Conservation (phyloP, 345 rosid species). For the Eucalyptus sp. region DNA sequence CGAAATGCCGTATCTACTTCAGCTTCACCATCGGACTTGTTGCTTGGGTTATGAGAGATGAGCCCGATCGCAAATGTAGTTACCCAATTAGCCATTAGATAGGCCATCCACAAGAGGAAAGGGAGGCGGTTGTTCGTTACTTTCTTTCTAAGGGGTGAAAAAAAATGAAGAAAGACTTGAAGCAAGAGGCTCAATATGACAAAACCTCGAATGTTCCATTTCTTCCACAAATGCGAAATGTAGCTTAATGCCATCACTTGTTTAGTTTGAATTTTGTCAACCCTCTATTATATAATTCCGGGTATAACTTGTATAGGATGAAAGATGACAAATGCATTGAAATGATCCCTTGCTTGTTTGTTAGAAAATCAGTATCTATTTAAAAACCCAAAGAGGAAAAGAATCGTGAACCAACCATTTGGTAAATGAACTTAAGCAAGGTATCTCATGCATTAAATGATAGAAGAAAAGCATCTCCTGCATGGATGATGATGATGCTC, state of each 20-base stretch:
- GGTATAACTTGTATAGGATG: not conserved
- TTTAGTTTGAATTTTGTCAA: not conserved
- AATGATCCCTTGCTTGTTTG: not conserved
- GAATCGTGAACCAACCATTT: no score
- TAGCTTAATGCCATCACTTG: not conserved
- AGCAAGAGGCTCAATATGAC: not conserved
- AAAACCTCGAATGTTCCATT: not conserved
- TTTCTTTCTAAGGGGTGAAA: not conserved
- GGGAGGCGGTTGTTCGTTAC: not conserved
- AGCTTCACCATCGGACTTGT: rapidly evolving
- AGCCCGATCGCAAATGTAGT: not conserved
- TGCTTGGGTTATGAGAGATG: not conserved
- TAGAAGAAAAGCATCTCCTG: not conserved
- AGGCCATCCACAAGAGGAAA: not conserved
- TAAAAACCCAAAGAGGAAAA: no score
- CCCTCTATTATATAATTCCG: not conserved
- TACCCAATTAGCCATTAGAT: not conserved
- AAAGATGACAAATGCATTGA: not conserved
- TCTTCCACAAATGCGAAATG: not conserved
- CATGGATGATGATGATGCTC: not conserved
- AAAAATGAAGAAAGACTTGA: not conserved
- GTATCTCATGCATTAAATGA: not conserved
- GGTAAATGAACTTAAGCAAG: not conserved
- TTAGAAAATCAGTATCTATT: not conserved
- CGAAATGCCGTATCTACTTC: not conserved